Evolutionary conservation across 1,284 basidiomycete species (phyloP), one percentile per base, ranked within the genome.

Genomic region (Vanrija pseudolonga): DNA sequence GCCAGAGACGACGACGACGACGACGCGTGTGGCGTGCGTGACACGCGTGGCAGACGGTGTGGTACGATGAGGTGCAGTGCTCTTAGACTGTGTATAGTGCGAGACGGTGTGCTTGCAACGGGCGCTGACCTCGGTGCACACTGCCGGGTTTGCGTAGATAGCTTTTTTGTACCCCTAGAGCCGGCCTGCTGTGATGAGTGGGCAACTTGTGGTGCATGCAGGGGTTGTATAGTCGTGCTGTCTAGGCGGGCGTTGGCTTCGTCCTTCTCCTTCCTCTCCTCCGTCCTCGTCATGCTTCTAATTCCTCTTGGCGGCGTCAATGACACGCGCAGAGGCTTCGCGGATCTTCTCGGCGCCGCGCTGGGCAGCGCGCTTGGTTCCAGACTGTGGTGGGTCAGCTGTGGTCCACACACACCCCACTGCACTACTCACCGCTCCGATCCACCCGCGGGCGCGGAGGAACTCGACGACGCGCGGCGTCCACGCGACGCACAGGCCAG

Each of bases 401-500:
- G 6, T 6, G 7, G 5, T 24, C n/a, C 1, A 15, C 28, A 9
- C 14, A 15, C 32, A 4, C 4, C 32, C 32, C 9, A 4, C 32
- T 1, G 12, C 32, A 11, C 12, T 1, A 67, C 72, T 66, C 60
- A 74, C 72, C 57, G 66, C 66, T 9, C 71, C 69, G 11, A 75
- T 71, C 89, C 89, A 94, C 1, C 90, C 90, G 58, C 85, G 77
- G 20, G 73, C 76, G 26, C 82, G 79, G 53, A 95, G 76, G 87
- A 88, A 93, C 24, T 81, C 80, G 4, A 96, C 93, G 22, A 96
- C 76, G 64, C 81, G 82, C 0, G 94, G 94, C 1, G 93, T 96
- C 55, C 92, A 78, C 0, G 85, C 87, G 2, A 90, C 92, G 0
- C 95, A 97, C 58, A 95, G 74, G 0, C 90, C 94, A 0, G 97